Conservation (phyloP, 441 rosid species). For the Pelargonium australe region DNA sequence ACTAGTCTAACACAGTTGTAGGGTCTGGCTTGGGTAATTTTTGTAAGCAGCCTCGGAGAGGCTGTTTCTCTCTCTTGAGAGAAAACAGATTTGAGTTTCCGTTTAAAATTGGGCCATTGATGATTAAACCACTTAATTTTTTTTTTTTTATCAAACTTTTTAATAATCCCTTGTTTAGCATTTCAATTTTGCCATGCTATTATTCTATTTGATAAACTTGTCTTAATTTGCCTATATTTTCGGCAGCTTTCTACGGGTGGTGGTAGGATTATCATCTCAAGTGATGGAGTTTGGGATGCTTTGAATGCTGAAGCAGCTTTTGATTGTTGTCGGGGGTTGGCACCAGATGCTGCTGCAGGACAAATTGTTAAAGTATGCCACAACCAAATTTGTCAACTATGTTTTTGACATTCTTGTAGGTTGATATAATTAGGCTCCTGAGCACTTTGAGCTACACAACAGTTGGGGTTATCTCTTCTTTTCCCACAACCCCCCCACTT, state of each 20-base stretch:
- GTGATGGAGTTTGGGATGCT: constrained; percentile 99
- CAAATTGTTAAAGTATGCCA: constrained; percentile 79
- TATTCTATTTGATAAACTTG: not conserved
- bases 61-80: not conserved
- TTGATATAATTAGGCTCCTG: too few species aligned
- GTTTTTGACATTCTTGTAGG: not conserved
- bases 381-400: not conserved
- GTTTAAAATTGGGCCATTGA: not conserved
- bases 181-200: not conserved
- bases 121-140: not conserved
- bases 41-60: too few species aligned
- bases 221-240: constrained; percentile 1
- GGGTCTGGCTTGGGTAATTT: too few species aligned
- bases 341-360: constrained; percentile 79
- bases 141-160: not conserved
- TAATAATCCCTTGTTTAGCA: not conserved
- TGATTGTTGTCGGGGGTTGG: constrained; percentile 87
- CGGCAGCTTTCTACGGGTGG: constrained; percentile 83
- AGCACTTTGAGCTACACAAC: too few species aligned
- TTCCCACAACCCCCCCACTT: not conserved
- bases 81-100: not conserved
- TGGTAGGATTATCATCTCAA: constrained; percentile 82
- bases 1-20: too few species aligned
- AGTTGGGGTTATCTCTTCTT: too few species aligned
- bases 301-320: constrained; percentile 70